These are phyloP conservation scores for Arthrinium phaeospermum DNA, from an alignment of 2,329 filamentous ascomycete genomes.

Conservation along the genomic window DNA sequence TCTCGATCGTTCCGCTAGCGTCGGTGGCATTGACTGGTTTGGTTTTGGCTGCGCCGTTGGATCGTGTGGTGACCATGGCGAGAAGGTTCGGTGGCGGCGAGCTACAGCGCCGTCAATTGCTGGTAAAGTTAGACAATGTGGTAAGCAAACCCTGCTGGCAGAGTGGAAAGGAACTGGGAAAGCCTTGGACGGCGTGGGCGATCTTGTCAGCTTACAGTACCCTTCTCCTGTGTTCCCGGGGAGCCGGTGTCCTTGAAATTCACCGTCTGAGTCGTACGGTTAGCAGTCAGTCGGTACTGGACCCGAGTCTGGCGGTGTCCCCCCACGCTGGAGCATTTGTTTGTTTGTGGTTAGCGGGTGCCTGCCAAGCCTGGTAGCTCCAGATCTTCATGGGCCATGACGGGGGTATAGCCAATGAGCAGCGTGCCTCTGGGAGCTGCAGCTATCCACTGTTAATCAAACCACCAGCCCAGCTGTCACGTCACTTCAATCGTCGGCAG, in stretches of 20 bases:
- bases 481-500: not conserved
- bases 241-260: not conserved
- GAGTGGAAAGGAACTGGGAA: not conserved
- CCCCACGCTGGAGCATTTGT: not conserved
- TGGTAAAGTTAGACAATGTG: not conserved
- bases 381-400: not conserved
- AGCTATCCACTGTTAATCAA: not conserved
- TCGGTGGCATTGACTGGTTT: constrained; percentile 22
- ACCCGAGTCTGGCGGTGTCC: not conserved
- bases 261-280: constrained; percentile 9
- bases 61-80: constrained; percentile 43
- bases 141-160: not conserved
- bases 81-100: not conserved
- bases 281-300: not conserved
- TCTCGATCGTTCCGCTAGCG: constrained; percentile 17
- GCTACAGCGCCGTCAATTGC: constrained; percentile 17
- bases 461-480: not conserved
- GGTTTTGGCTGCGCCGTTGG: constrained; percentile 29
- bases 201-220: not conserved
- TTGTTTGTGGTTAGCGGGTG: constrained; percentile 4
- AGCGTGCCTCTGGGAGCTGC: not conserved
- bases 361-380: constrained; percentile 8
- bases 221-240: not conserved
- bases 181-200: not conserved
- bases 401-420: not conserved